These are phyloP conservation scores for Psidium friedrichsthalianum DNA, from an alignment of 345 rosid genomes.

Conservation along the genomic window DNA sequence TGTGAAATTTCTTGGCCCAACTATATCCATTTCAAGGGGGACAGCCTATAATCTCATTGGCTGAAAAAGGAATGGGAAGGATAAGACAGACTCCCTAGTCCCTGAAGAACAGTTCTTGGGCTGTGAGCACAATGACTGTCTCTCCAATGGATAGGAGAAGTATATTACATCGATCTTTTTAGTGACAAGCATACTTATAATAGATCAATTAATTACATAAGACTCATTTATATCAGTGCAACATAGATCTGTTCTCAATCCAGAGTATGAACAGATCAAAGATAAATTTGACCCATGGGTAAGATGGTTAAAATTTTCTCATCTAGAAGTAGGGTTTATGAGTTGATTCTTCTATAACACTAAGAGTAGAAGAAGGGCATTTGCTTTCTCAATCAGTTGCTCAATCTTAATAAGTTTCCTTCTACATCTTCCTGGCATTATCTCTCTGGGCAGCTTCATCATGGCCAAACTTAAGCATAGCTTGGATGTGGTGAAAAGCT, in stretches of 20 bases:
- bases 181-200: neutral
- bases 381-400: neutral
- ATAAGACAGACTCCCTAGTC: neutral
- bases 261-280: neutral
- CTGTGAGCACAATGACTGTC: neutral
- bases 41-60: neutral
- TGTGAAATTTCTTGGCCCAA: neutral
- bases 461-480: neutral
- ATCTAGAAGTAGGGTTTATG: neutral
- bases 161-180: neutral
- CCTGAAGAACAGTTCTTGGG: neutral
- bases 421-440: neutral
- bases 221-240: neutral
- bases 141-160: neutral
- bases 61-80: neutral
- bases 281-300: neutral
- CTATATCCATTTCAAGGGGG: neutral
- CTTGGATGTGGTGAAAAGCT: neutral
- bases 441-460: neutral
- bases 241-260: neutral
- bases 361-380: neutral
- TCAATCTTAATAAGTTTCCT: neutral
- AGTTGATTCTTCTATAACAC: neutral
- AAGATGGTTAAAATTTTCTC: neutral
- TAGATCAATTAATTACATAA: neutral